Percentiles rank a stretch among this genome's conserved stretches.
Evolutionary conservation across 768 basidiomycete species (phyloP).

Genomic region (Tylopilus sp.): DNA sequence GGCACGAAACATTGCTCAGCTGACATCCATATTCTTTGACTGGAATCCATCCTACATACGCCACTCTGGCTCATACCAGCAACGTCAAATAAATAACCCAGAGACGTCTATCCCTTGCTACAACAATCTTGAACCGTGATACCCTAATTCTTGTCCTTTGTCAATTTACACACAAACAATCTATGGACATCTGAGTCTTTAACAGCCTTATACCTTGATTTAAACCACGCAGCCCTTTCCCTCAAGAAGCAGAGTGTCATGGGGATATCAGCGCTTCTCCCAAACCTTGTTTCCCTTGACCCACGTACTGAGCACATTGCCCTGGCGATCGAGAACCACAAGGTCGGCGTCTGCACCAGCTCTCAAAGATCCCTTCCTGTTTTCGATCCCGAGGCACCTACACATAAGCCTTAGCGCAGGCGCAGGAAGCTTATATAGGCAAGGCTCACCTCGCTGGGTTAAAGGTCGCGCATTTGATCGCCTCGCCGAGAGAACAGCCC

Average conservation of each 20-base stretch:
- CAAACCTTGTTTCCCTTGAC: constrained; percentile 74
- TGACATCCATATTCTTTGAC: too few relatives aligned
- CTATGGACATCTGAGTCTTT: neutral
- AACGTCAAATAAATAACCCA: neutral
- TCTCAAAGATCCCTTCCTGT: constrained; percentile 76
- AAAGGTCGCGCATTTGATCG: constrained; percentile 81
- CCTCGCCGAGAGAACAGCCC: constrained; percentile 76
- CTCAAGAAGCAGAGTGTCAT: neutral
- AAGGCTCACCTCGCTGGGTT: constrained; percentile 71
- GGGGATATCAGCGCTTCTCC: constrained; percentile 33
- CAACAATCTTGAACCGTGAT: neutral
- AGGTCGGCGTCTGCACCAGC: constrained; percentile 87
- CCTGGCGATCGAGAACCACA: constrained; percentile 66
- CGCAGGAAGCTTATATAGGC: neutral
- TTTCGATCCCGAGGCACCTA: constrained; percentile 75
- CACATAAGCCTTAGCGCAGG: neutral
- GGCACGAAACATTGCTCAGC: too few relatives aligned
- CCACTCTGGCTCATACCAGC: neutral
- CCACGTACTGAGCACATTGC: constrained; percentile 70
- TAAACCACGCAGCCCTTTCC: neutral
- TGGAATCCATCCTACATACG: neutral
- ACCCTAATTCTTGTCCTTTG: neutral
- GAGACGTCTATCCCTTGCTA: neutral
- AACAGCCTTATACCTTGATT: neutral
- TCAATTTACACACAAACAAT: neutral